Percentiles rank a stretch among this genome's conserved stretches.
phyloP scores from a whole-genome alignment of 1,284 basidiomycete genomes.

The Amylostereum areolatum region DNA sequence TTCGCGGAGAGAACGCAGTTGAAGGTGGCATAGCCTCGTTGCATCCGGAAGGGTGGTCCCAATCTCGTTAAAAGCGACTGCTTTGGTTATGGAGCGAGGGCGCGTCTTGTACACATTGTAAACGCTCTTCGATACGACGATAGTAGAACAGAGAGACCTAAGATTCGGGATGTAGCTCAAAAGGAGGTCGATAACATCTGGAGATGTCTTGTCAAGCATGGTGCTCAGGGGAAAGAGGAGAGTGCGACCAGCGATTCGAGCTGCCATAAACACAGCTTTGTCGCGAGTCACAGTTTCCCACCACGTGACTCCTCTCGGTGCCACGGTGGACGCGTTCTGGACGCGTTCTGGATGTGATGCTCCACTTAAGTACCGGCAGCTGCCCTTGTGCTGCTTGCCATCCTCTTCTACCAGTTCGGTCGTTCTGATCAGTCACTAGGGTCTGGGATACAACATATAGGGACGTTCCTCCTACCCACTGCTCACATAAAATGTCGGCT shows the following conservation, averaged over 20 bases:
- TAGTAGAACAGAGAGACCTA: slow-evolving; percentile 18
- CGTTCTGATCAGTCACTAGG: too few relatives aligned
- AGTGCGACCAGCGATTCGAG: too few relatives aligned
- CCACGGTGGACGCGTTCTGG: too few relatives aligned
- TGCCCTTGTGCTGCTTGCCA: too few relatives aligned
- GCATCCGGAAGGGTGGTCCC: slow-evolving; percentile 28
- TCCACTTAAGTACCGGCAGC: too few relatives aligned
- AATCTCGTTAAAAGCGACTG: slow-evolving; percentile 27
- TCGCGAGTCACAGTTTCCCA: too few relatives aligned
- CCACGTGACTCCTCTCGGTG: too few relatives aligned
- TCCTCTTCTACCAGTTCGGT: too few relatives aligned
- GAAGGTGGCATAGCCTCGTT: slow-evolving; percentile 17
- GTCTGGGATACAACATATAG: too few relatives aligned
- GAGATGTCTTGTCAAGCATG: slow-evolving; percentile 8
- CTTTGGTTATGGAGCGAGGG: slow-evolving; percentile 24
- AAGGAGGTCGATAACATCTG: slow-evolving; percentile 25
- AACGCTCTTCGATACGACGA: slow-evolving; percentile 25
- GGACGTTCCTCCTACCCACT: too few relatives aligned
- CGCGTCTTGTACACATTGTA: slow-evolving; percentile 26
- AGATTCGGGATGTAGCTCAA: slow-evolving; percentile 24
- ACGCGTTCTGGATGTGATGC: too few relatives aligned
- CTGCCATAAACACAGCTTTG: too few relatives aligned
- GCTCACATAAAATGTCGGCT: neutral
- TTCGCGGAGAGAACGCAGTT: slow-evolving; percentile 1
- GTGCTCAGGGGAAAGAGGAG: neutral